phyloP scores from a whole-genome alignment of 257 asterid genomes.

The Solanum boliviense region DNA sequence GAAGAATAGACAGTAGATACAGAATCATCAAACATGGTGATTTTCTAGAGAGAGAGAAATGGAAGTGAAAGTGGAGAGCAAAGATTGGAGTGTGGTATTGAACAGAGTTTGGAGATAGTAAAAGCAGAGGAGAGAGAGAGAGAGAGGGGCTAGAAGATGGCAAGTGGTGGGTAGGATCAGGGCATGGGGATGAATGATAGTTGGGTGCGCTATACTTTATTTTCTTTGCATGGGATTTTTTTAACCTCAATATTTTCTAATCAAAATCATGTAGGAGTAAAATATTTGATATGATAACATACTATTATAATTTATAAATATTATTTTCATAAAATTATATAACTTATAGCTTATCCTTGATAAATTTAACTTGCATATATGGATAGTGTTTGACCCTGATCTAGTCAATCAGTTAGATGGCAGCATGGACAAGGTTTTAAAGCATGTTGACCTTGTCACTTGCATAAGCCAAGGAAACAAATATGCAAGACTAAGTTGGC shows the following conservation, averaged over 20 bases:
- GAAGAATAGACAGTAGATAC: constrained; percentile 46
- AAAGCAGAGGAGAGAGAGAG: background rate
- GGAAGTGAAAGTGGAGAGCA: background rate
- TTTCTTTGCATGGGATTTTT: background rate
- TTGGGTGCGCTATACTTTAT: background rate
- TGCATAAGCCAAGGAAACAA: too few relatives aligned
- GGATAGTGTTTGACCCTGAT: too few relatives aligned
- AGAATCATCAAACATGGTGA: constrained; percentile 52
- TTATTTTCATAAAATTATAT: background rate
- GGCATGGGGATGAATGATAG: background rate
- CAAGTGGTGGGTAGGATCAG: constrained; percentile 1
- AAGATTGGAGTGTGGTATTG: background rate
- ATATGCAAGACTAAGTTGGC: too few relatives aligned
- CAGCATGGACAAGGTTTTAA: too few relatives aligned
- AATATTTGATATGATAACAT: background rate
- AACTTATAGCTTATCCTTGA: background rate
- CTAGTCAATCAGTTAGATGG: too few relatives aligned
- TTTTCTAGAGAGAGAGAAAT: background rate
- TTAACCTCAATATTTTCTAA: background rate
- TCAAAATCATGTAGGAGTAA: background rate
- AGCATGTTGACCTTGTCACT: too few relatives aligned
- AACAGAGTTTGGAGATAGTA: constrained; percentile 12
- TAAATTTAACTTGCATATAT: background rate
- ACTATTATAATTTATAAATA: background rate
- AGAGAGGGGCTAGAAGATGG: background rate